Conservation (phyloP, 352 stramenopile species). For the Phytopythium oedochilum region DNA sequence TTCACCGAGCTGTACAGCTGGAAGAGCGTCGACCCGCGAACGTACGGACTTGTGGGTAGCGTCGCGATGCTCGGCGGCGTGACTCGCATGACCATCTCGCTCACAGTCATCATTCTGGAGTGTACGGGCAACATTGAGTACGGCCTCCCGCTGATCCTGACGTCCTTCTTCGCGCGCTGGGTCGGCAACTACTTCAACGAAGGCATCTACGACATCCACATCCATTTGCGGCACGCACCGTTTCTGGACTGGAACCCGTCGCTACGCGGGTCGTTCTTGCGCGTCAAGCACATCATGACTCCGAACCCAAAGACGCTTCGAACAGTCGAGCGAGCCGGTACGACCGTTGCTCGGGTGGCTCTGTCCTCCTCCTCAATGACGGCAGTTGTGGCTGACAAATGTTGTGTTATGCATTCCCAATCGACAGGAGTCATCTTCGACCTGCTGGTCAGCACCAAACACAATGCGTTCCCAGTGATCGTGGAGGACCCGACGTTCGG, state of each 20-base stretch:
- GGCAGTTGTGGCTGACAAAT: too few relatives aligned
- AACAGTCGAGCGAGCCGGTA: constrained; percentile 86
- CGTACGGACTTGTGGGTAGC: constrained; percentile 96
- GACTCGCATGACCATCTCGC: constrained; percentile 97
- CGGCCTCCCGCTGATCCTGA: constrained; percentile 97
- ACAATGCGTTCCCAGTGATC: constrained; percentile 88
- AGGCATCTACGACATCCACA: constrained; percentile 99
- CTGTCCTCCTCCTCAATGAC: too few relatives aligned
- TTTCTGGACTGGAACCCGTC: constrained; percentile 81
- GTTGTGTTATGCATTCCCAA: too few relatives aligned
- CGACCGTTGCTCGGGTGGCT: too few relatives aligned
- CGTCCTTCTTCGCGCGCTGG: constrained; percentile 94
- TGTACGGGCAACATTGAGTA: constrained; percentile 98
- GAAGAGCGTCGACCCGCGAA: constrained; percentile 80
- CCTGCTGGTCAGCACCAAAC: constrained; percentile 72
- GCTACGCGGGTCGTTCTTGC: constrained; percentile 55
- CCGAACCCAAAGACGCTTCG: constrained; percentile 91
- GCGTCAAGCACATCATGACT: constrained; percentile 94
- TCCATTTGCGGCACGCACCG: constrained; percentile 87
- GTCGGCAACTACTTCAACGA: constrained; percentile 99
- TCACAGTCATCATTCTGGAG: constrained; percentile 98
- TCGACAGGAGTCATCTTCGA: constrained; percentile 89
- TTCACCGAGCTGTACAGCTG: constrained; percentile 44
- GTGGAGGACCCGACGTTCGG: constrained; percentile 81
- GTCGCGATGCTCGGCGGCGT: constrained; percentile 95